Percentiles rank a stretch among this genome's conserved stretches.
These are phyloP conservation scores for Thymus mandschuricus DNA, from an alignment of 257 asterid species.

Conservation along the genomic window DNA sequence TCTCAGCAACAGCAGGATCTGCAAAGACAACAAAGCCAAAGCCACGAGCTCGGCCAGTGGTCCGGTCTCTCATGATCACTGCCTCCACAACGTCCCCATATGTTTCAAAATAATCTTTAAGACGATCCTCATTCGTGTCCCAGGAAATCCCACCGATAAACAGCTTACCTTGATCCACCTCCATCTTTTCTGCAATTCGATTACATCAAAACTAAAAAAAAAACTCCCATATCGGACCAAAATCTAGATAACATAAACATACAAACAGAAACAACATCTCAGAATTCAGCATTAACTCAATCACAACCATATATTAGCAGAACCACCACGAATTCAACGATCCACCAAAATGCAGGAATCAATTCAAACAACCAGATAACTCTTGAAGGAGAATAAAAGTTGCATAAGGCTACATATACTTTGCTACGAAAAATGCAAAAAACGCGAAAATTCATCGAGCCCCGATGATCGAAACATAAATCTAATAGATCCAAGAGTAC, in stretches of 20 bases:
- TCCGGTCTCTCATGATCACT: constrained; percentile 85
- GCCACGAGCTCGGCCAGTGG: constrained; percentile 87
- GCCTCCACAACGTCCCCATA: constrained; percentile 84
- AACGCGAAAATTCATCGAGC: constrained; percentile 4
- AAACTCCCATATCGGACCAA: constrained; percentile 27
- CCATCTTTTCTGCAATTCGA: constrained; percentile 62
- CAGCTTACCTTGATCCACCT: constrained; percentile 80
- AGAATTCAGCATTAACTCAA: constrained; percentile 14
- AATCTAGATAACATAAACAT: background rate
- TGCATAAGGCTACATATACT: constrained; percentile 11
- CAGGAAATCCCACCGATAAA: constrained; percentile 89
- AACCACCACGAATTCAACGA: constrained; percentile 21
- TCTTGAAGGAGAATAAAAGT: constrained; percentile 8
- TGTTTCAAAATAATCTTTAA: constrained; percentile 65
- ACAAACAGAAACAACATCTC: background rate
- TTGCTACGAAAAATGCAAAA: constrained; percentile 29
- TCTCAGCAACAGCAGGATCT: constrained; percentile 72
- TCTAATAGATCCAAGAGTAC: constrained; percentile 53
- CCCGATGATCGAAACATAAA: constrained; percentile 34
- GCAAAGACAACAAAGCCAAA: constrained; percentile 81
- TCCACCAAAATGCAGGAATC: constrained; percentile 28
- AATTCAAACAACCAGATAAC: constrained; percentile 21
- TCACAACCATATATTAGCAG: constrained; percentile 2
- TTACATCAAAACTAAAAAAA: constrained; percentile 14
- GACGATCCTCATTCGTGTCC: constrained; percentile 85